Base-by-base conservation (phyloP, 192 early-diverging fungal species). In the Backusella tarrabulga region DNA sequence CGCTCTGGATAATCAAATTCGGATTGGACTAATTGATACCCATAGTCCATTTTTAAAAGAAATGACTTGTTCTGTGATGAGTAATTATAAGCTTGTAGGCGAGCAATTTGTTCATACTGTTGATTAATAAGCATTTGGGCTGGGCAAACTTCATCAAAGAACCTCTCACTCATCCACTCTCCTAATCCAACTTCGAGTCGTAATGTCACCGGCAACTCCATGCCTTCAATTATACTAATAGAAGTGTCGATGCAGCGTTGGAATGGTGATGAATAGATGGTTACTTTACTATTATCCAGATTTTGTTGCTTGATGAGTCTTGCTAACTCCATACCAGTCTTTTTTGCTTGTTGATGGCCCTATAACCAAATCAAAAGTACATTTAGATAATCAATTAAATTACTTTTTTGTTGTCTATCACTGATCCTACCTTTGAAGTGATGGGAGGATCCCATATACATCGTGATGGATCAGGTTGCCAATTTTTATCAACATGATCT, bases 161-260 rank as follows among this genome's bases (percentile, higher is more conserved):
- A 83, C 8, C 56, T 41, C 9, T 83, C 82, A 26, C 67, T 76
- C 79, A 83, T 76, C 82, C 82, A 83, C 73, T 83, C 82, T 23
- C 82, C 79, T 23, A 80, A 26, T 9, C 78, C 79, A 26, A 76
- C 72, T 41, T 83, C 82, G 19, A 83, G 38, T 19, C 82, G 73
- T 29, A 83, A 67, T 0, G 77, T 67, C 23, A 75, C n/a, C 23
- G 69, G 63, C 1, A 63, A 26, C 3, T 36, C 34, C 42, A 83
- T 70, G 8, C 82, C 82, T 34, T 63, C 71, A 9, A 75, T 56
- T 23, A 83, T 67, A 19, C 82, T 73, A 34, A 83, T 23, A 5
- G 76, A 34, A n/a, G 82, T 83, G 29, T 80, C 82, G 12, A 83
- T 75, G 34, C 82, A 83, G 23, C 82, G 78, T 23, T 80, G 82